Evolutionary conservation across 1,284 basidiomycete species (phyloP), one percentile per base, ranked within the genome.

Genomic region (Puccinia hordei): DNA sequence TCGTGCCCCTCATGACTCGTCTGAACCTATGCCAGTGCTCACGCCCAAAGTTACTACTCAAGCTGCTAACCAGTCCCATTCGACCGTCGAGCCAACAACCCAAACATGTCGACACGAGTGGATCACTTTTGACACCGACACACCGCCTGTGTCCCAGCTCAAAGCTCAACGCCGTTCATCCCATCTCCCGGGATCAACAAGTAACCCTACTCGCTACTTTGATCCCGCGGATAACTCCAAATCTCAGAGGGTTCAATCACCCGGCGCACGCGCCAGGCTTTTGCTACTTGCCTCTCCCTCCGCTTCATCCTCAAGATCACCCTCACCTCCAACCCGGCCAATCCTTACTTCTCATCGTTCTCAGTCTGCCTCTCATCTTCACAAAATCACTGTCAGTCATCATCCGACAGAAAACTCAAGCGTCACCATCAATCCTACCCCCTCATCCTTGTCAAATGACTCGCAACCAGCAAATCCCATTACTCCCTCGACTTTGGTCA

Each of bases 181-280:
- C 2, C 59, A 63, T 1, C 66, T 24, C 19, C 2, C 24, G 3
- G 24, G 12, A 35, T 35, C 69, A 3, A 30, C 46, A 22, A 72
- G 41, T 13, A 72, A 19, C 30, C 33, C 27, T 24, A 27, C 51
- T 1, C 30, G 49, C 19, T 35, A 55, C 46, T 35, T 53, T 55
- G 49, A 24, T 19, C 13, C 22, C 27, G 5, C 44, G 2, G 38
- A 19, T 33, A 13, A 24, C 27, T 22, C 53, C 53, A 76, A 38
- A 24, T 38, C 68, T 57, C 12, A 30, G 2, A 30, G 66, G 22
- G n/a, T 27, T 46, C 51, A 30, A 38, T 72, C 78, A 3, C 69
- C 71, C 19, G 71, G 44, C 41, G 69, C 73, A 51, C 69, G 78
- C n/a, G 78, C 78, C 33, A 46, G 78, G 27, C 30, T 53, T 4